These are phyloP conservation scores for Rhizopus microsporus DNA, from an alignment of 371 early-diverging fungal genomes.

Conservation along the genomic window DNA sequence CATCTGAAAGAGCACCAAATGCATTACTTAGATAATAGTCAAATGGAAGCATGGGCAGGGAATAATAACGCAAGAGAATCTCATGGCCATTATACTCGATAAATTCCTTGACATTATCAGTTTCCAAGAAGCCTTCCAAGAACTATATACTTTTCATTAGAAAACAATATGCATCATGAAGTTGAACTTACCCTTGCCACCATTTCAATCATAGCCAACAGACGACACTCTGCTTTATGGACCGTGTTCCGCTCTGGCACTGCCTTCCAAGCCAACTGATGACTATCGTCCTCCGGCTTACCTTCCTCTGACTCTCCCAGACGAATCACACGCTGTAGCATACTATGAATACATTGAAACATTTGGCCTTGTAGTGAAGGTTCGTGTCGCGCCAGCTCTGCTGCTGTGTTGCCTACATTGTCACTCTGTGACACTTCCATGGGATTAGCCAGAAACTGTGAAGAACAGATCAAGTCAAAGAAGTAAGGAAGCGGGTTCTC, in stretches of 20 bases:
- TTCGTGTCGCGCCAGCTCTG: slow-evolving; percentile 95
- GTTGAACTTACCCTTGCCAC: slow-evolving; percentile 22
- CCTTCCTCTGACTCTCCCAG: slow-evolving; percentile 45
- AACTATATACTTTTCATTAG: slow-evolving; percentile 46
- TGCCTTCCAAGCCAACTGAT: slow-evolving; percentile 31
- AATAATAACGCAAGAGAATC: slow-evolving; percentile 65
- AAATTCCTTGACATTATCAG: slow-evolving; percentile 71
- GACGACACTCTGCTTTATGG: slow-evolving; percentile 42
- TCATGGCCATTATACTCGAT: slow-evolving; percentile 66
- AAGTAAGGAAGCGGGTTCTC: slow-evolving; percentile 73
- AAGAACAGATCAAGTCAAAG: slow-evolving; percentile 72
- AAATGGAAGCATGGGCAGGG: slow-evolving; percentile 71
- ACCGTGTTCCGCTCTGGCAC: slow-evolving; percentile 25
- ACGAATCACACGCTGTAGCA: slow-evolving; percentile 57
- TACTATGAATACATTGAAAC: slow-evolving; percentile 64
- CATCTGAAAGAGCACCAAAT: slow-evolving; percentile 69
- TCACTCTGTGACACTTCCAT: slow-evolving; percentile 81
- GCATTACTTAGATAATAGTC: slow-evolving; percentile 71
- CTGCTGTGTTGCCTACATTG: slow-evolving; percentile 81
- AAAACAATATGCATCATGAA: slow-evolving; percentile 25
- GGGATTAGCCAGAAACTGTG: slow-evolving; percentile 74
- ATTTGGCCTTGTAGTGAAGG: slow-evolving; percentile 74
- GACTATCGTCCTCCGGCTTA: slow-evolving; percentile 44
- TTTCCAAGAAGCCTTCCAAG: slow-evolving; percentile 83
- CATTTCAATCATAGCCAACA: slow-evolving; percentile 23